Base-by-base conservation (phyloP, 148 eudicot species). In the Linanthus parryae region DNA sequence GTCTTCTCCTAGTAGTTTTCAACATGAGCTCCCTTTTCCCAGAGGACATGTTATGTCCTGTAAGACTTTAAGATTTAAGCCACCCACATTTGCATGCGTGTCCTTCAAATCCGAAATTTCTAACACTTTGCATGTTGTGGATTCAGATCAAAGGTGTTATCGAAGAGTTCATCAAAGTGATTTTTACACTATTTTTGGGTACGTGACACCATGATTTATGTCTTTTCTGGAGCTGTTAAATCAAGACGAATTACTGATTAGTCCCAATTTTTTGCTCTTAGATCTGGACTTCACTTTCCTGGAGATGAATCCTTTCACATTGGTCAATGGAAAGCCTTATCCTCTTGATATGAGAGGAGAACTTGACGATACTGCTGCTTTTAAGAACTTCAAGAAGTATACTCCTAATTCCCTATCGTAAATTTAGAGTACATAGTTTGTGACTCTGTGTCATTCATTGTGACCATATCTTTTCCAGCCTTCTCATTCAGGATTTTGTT, bases 111-210 rank as follows among this genome's bases (percentile, higher is more conserved):
- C 17, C 8, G 23, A 22, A 15, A 44, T 43, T 31, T n/a, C 3
- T 12, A 20, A 28, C 24, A 30, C 8, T 35, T 59, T 3, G 30
- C 35, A 15, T 34, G 18, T 15, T 43, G 12, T 44, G 21, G 44
- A 53, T 60, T 17, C 52, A 89, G 97, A 65, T 73, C 46, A 89
- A 82, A 70, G 44, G 59, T 57, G 82, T 73, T 16, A 77, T 89
- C 57, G 97, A 89, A 59, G 91, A 82, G 61, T 89, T 85, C 60
- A 67, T 89, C 76, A 80, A 73, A 72, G 58, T 56, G 23, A 33
- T 80, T 47, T 89, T 76, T 47, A 11, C 75, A 38, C 44, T 89
- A 42, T 89, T 89, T 64, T 36, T 67, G 75, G 97, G 97, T 89
- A 79, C 34, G 18, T 14, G 25, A 22, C 61, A 44, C 24, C 3